These are phyloP conservation scores for Saccharata proteae DNA, from an alignment of 2,329 filamentous ascomycete species.

Conservation along the genomic window DNA sequence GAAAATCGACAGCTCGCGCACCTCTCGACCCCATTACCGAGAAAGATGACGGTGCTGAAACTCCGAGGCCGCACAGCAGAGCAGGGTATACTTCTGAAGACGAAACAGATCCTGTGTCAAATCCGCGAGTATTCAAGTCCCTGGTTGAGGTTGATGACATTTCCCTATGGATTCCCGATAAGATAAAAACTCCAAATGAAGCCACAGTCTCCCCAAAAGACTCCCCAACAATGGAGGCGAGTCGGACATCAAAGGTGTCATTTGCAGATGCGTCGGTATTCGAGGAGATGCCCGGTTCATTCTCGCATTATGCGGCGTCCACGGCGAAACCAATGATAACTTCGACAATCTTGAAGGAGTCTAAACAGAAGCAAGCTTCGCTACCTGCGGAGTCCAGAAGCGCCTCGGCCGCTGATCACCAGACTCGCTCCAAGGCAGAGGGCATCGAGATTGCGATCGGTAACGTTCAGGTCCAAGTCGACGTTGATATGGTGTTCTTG, in stretches of 20 bases:
- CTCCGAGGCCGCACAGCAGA: slow-evolving; percentile 24
- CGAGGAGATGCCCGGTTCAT: slow-evolving; percentile 33
- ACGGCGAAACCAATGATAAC: slow-evolving; percentile 20
- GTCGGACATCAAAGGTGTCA: slow-evolving; percentile 8
- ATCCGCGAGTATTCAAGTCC: slow-evolving; percentile 11
- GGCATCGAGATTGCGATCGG: slow-evolving; percentile 21
- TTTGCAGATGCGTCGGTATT: slow-evolving; percentile 25
- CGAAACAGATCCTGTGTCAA: not conserved
- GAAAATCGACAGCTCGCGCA: not conserved
- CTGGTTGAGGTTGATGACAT: slow-evolving; percentile 25
- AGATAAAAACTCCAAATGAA: slow-evolving; percentile 14
- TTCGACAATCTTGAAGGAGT: slow-evolving; percentile 4
- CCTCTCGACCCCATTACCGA: slow-evolving; percentile 16
- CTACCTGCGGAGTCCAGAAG: no score
- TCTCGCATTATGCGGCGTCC: slow-evolving; percentile 35
- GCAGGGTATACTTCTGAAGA: slow-evolving; percentile 14
- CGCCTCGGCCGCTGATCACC: no score
- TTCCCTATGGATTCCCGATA: slow-evolving; percentile 28
- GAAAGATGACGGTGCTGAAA: slow-evolving; percentile 25
- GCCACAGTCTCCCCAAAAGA: not conserved
- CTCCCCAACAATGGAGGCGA: not conserved
- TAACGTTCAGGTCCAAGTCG: slow-evolving; percentile 20
- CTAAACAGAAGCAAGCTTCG: no score
- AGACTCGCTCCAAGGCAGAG: no score
- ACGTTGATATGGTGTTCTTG: slow-evolving; percentile 22